Base-by-base conservation (phyloP, 2,329 filamentous ascomycete genomes). In the Exophiala oligosperma region DNA sequence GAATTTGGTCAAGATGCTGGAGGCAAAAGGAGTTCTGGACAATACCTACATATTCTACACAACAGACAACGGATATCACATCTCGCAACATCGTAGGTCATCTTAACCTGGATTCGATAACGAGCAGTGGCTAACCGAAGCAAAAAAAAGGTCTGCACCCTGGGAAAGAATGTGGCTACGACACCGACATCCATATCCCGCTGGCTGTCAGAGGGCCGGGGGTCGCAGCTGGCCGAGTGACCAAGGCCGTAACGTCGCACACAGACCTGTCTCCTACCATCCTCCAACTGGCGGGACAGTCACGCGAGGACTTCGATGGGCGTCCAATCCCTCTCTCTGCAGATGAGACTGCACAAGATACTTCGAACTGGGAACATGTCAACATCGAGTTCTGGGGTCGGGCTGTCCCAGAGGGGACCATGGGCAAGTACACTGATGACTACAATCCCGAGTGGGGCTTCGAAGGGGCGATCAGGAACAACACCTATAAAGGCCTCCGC, bases 241-340 rank as follows among this genome's bases (percentile, higher is more conserved):
- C 74, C 2, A 70, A 80, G 23, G 68, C 77, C 3, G 80, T 84
- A 1, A 86, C 83, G 0, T 82, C 84, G 0, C 86, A 89, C 60
- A 85, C 85, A 2, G 86, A 88, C 64, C 71, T 89, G 1, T 84
- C 82, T 0, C 85, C 86, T 0, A 88, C 85, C 0, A 69, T 88
- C 8, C 74, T 87, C 37, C 70, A 47, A n/a, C 54, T 65, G 2
- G 57, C 59, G 1, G 52, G 47, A 3, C 43, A 57, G 24, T 64
- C 76, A 2, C 74, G 78, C 0, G 64, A 72, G 0, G 80, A 84
- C 47, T 84, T 86, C 65, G 84, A 87, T 54, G 84, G 84, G 0
- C 73, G 76, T 1, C 75, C 82, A 0, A 83, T 86, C 41, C 76
- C 79, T 0, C 53, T 80, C 24, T 17, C 38, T 9, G 23, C 26